phyloP scores from a whole-genome alignment of 2,329 filamentous ascomycete genomes.

The Penicillium sp. region DNA sequence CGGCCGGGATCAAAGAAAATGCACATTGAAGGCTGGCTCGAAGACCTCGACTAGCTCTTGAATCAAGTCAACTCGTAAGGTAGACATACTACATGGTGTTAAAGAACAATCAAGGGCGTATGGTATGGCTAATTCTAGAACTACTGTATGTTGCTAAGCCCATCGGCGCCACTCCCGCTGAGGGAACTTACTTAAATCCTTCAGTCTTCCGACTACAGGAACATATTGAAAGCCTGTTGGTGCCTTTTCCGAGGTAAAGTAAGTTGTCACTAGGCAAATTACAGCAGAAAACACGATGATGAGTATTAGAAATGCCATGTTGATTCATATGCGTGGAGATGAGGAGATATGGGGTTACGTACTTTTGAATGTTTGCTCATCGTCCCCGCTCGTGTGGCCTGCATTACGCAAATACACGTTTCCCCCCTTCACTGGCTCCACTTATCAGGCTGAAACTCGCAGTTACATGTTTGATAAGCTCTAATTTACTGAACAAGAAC shows the following conservation, averaged over 20 bases:
- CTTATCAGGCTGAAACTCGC: too few species aligned
- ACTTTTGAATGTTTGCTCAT: background rate
- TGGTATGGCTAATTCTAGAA: too few species aligned
- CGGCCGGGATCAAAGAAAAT: background rate
- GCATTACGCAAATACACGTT: too few species aligned
- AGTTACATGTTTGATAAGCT: too few species aligned
- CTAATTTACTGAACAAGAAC: too few species aligned
- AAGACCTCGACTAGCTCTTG: slow-evolving; percentile 1
- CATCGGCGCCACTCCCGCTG: background rate
- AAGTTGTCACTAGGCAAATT: background rate
- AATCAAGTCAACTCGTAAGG: background rate
- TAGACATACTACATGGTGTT: background rate
- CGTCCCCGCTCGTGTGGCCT: too few species aligned
- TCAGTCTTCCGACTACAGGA: background rate
- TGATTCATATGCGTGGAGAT: background rate
- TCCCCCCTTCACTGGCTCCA: too few species aligned
- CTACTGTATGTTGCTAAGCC: too few species aligned
- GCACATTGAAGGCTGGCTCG: slow-evolving; percentile 3
- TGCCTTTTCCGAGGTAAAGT: background rate
- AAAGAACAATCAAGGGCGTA: too few species aligned
- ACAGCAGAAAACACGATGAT: background rate
- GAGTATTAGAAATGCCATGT: background rate
- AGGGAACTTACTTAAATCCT: background rate
- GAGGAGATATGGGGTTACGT: background rate
- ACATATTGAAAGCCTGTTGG: background rate